Percentiles rank a stretch among this genome's conserved stretches.
These are phyloP conservation scores for Fusarium veterinarium DNA, from an alignment of 2,329 filamentous ascomycete genomes.

Conservation along the genomic window DNA sequence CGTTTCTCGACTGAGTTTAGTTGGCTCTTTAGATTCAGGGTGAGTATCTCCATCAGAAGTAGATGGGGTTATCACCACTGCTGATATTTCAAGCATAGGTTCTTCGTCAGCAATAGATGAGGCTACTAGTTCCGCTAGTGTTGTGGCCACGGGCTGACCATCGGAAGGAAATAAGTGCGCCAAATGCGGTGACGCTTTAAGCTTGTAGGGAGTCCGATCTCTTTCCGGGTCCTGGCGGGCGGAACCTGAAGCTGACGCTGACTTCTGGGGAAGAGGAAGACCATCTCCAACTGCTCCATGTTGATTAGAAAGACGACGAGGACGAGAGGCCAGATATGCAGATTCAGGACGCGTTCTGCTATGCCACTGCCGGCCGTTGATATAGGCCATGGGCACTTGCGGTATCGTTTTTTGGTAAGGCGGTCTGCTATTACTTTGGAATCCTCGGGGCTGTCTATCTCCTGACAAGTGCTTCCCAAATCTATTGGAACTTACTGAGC, in stretches of 20 bases:
- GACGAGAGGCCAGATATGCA: not conserved
- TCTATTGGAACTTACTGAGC: not conserved
- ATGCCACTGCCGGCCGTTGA: not conserved
- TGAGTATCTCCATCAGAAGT: not conserved
- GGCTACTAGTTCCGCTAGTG: not conserved
- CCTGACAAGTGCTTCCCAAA: not conserved
- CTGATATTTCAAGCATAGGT: not conserved
- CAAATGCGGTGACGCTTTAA: not conserved
- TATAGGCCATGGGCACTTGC: not conserved
- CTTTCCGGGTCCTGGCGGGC: not conserved
- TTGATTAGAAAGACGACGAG: not conserved
- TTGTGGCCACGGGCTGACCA: not conserved
- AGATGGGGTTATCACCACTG: not conserved
- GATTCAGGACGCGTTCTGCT: not conserved
- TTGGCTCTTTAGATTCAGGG: not conserved
- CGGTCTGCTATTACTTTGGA: not conserved
- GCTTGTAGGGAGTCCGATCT: not conserved
- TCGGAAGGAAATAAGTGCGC: not conserved
- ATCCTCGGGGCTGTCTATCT: not conserved
- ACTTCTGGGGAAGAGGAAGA: not conserved
- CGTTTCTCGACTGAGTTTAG: not conserved
- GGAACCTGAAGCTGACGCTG: not conserved
- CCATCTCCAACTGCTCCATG: slow-evolving; percentile 5
- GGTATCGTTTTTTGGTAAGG: not conserved
- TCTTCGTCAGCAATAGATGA: not conserved